Evolutionary conservation across 768 basidiomycete genomes (phyloP), one percentile per base, ranked within the genome.

Genomic region (Porpolomopsis calyptriformis): DNA sequence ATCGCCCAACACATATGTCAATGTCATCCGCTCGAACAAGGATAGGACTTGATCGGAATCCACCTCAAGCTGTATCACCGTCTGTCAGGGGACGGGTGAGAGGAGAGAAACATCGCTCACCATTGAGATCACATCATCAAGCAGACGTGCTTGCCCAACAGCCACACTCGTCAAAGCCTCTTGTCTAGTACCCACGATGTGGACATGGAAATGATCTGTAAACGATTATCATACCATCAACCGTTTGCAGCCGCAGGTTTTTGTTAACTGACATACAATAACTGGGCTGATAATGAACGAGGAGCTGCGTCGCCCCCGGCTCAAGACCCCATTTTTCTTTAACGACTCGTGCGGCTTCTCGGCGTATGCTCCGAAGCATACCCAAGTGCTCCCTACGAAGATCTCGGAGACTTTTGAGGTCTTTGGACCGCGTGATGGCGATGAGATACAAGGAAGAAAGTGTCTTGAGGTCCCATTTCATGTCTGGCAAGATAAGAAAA

Each of bases 251-350:
- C 22, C 2, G 27, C n/a, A n/a, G n/a, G n/a, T n/a, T n/a, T n/a
- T n/a, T n/a, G n/a, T n/a, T n/a, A n/a, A n/a, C n/a, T 3, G 3
- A 71, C 86, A 51, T 48, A 93, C 93, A 97, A 58, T 97, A 98
- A 29, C 82, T 86, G 0, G 94, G 94, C 57, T 96, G 93, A 60
- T 99, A 99, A 60, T 99, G 96, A 11, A 98, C 65, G 55, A 80
- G 92, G 68, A 93, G 69, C 54, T 91, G 67, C 48, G 96, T 57
- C 8, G 77, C 71, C 2, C 80, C 82, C 12, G 58, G 53, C 3
- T 63, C 65, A 1, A 94, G 64, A 0, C 76, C 80, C 77, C 85
- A 99, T 53, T 73, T 74, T 37, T 74, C 71, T 42, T 67, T 55
- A 0, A 76, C 83, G 3, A 81, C 60, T 2, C 60, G 57, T 25